Base-by-base conservation (phyloP, 805 yeast species). In the Candida mattraensis region DNA sequence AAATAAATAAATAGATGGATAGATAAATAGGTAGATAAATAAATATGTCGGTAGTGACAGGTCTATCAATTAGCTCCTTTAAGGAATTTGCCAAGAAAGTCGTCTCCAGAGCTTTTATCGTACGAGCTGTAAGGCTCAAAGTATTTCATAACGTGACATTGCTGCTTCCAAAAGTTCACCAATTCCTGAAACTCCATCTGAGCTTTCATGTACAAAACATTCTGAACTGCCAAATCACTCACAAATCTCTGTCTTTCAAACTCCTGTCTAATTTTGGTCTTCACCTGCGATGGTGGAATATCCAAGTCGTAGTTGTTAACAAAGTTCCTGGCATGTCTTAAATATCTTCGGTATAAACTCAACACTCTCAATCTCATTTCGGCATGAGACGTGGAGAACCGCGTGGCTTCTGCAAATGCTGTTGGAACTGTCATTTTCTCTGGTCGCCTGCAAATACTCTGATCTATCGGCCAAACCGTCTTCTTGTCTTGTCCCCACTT, bases 111-210 rank as follows among this genome's bases (percentile, higher is more conserved):
- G 44, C 76, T 74, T 27, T 68, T 69, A 45, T 70, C 70, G 47
- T 83, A 74, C 21, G 67, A 68, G 28, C 72, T 73, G 58, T 74
- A 81, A 50, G 79, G 80, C 48, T 80, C 85, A 51, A 86, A 86
- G 68, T 81, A 86, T 64, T 82, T 78, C 79, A 83, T 70, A 28
- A 86, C 87, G 61, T 86, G 94, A 46, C 89, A 76, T 57, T 77
- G 79, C 69, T 87, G 95, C 61, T 86, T 87, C 95, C 95, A 86
- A 69, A 86, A 86, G 65, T 87, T 87, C 53, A 81, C 73, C 54
- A 85, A 72, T 58, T 86, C 95, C 66, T 86, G 95, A 64, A 79
- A 87, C 61, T 87, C 95, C 93, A 84, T 84, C 54, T 84, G 88
- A 5, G 91, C 95, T 67, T 85, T 83, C 66, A 84, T 78, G 48